phyloP scores from a whole-genome alignment of 306 rosid species.

The Rosa rugosa region DNA sequence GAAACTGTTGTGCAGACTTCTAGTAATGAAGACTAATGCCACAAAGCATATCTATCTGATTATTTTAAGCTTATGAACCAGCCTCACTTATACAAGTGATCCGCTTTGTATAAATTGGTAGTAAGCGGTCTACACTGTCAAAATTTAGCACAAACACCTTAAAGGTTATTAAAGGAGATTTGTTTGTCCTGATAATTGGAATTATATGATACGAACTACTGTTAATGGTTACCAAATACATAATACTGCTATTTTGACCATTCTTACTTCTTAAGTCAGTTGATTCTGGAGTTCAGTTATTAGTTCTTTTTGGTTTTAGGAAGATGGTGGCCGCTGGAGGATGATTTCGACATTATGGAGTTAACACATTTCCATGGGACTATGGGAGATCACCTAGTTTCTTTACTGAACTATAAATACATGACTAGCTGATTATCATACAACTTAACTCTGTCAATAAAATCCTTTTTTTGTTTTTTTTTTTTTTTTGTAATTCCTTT shows the following conservation, averaged over 20 bases:
- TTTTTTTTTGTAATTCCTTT: too few species aligned
- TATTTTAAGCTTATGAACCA: neutral
- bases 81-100: neutral
- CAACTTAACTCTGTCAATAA: neutral
- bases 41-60: neutral
- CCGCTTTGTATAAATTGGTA: neutral
- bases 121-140: neutral
- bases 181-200: neutral
- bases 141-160: neutral
- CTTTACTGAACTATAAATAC: neutral
- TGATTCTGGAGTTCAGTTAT: neutral
- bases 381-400: slow-evolving; percentile 2
- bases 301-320: neutral
- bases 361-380: neutral
- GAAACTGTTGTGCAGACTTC: neutral
- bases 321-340: neutral
- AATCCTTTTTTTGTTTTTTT: neutral
- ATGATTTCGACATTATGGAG: neutral
- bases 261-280: neutral
- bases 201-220: neutral
- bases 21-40: neutral
- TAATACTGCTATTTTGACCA: neutral
- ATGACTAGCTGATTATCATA: neutral
- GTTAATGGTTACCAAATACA: neutral
- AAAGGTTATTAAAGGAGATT: neutral